These are phyloP conservation scores for Magnaporthiopsis poae DNA, from an alignment of 2,329 filamentous ascomycete species.

Conservation along the genomic window DNA sequence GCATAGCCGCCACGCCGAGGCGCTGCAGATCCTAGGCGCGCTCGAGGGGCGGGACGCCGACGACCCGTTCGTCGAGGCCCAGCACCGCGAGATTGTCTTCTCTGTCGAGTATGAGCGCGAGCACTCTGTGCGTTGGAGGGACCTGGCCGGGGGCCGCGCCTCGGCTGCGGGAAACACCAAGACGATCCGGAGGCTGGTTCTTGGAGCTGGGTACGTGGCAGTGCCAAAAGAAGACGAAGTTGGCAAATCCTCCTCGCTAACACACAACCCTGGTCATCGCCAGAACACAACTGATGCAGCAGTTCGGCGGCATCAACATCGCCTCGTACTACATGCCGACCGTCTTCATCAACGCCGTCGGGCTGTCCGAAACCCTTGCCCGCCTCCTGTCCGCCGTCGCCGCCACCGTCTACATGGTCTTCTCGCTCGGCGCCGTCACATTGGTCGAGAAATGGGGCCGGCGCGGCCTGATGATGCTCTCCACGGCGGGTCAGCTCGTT, in stretches of 20 bases:
- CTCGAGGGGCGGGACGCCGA: slow-evolving; percentile 45
- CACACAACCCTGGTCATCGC: no score
- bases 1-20: slow-evolving; percentile 24
- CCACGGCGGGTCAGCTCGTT: slow-evolving; percentile 32
- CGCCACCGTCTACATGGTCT: slow-evolving; percentile 22
- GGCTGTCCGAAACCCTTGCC: slow-evolving; percentile 37
- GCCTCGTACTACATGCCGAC: slow-evolving; percentile 32
- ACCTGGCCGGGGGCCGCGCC: slow-evolving; percentile 36
- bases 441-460: slow-evolving; percentile 34
- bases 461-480: slow-evolving; percentile 44
- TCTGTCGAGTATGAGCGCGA: slow-evolving; percentile 25
- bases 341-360: slow-evolving; percentile 42
- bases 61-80: slow-evolving; percentile 75
- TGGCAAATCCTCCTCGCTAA: not conserved
- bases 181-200: slow-evolving; percentile 38
- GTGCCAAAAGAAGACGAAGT: not conserved
- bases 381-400: slow-evolving; percentile 42
- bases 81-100: slow-evolving; percentile 31
- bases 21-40: slow-evolving; percentile 21
- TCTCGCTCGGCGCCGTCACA: slow-evolving; percentile 19
- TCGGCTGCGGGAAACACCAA: slow-evolving; percentile 33
- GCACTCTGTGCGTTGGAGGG: slow-evolving; percentile 37
- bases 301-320: slow-evolving; percentile 27
- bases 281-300: slow-evolving; percentile 20
- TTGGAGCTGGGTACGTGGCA: slow-evolving; percentile 34